These are phyloP conservation scores for Geosmithia flava DNA, from an alignment of 2,329 filamentous ascomycete species.

Conservation along the genomic window DNA sequence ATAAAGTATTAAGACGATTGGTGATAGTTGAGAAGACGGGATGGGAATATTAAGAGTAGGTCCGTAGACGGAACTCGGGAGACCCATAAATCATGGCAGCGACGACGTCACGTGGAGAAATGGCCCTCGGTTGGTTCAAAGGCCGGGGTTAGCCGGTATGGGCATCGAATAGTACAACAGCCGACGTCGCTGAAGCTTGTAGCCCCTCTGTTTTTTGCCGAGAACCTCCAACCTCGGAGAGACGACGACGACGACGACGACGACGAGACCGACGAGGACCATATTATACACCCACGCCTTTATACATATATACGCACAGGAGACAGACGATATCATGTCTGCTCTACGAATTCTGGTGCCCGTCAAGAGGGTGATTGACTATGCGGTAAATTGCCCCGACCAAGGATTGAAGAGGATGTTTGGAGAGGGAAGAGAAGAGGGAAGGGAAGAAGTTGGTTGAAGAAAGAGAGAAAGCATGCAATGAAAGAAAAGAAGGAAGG, in stretches of 20 bases:
- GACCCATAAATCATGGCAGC: no score
- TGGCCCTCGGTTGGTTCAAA: conserved; percentile 23
- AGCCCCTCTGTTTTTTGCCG: not conserved
- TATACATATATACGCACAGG: not conserved
- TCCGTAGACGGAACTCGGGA: no score
- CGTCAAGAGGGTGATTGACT: conserved; percentile 78
- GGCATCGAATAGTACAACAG: no score
- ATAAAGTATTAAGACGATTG: no score
- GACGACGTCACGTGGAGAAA: conserved; percentile 18
- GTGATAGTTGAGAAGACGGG: no score
- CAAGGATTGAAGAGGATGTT: not conserved
- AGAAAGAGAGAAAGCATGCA: no score
- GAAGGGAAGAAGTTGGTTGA: not conserved
- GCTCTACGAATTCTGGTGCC: conserved; percentile 65
- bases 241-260: not conserved
- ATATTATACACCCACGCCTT: not conserved
- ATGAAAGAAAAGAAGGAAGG: no score
- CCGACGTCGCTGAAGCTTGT: conserved; percentile 3
- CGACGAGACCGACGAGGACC: not conserved
- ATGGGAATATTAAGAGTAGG: no score
- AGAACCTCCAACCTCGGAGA: not conserved
- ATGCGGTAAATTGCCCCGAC: conserved; percentile 43
- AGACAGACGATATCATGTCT: conserved; percentile 43
- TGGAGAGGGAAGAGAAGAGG: not conserved
- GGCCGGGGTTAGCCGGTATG: conserved; percentile 29